Evolutionary conservation across 257 asterid genomes (phyloP), one percentile per base, ranked within the genome.

Genomic region (Salvia rosmarinus): DNA sequence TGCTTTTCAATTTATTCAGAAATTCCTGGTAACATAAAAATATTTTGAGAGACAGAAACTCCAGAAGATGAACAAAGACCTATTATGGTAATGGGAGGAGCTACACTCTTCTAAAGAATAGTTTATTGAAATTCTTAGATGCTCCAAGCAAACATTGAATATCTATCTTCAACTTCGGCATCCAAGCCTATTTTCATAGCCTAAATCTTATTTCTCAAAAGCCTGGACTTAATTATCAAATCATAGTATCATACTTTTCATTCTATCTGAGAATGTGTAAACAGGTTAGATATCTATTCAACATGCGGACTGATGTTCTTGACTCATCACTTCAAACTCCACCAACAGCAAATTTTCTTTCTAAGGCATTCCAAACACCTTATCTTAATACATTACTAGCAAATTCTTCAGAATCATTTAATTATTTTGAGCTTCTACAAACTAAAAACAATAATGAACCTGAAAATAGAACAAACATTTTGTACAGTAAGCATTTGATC

Each of bases 81-180:
- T 5, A 4, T 4, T 11, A 14, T 28, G n/a, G 32, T 47, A 3
- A 50, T 49, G 20, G 8, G 49, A 6, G 21, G 30, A 10, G 55
- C 65, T 55, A 50, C 47, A 34, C 35, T 13, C 60, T n/a, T n/a
- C n/a, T n/a, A n/a, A n/a, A n/a, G n/a, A n/a, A n/a, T n/a, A n/a
- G n/a, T n/a, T n/a, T n/a, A n/a, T n/a, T n/a, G n/a, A n/a, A n/a
- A n/a, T n/a, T n/a, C n/a, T n/a, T 37, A 51, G 23, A 63, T 30
- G 12, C 9, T 56, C 32, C 52, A 12, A n/a, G 42, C 40, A 55
- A 34, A 40, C 10, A 51, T 51, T 64, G 13, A 11, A 9, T 47
- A 71, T 5, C 51, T 13, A 46, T 46, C 44, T 60, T 49, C 69
- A 34, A 51, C 34, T 72, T 23, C n/a, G 43, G 23, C 39, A 35